Evolutionary conservation across 2,329 filamentous ascomycete genomes (phyloP).

Genomic region (Sporothrix dimorphospora): DNA sequence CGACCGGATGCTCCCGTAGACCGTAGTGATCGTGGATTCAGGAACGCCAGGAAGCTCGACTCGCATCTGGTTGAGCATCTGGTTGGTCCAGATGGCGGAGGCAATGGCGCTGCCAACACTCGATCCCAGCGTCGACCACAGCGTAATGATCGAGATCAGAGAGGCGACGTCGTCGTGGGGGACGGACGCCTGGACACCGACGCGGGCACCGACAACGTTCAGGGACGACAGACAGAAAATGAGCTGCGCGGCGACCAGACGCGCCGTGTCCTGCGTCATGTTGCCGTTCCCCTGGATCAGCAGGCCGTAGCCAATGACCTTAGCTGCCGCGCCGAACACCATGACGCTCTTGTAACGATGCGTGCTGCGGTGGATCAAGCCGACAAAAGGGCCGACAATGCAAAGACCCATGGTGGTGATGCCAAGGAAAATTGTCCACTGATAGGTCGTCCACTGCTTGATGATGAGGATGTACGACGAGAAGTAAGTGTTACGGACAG

Average conservation of each 20-base stretch:
- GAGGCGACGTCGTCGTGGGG: slow-evolving; percentile 58
- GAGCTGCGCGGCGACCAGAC: slow-evolving; percentile 55
- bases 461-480: slow-evolving; percentile 69
- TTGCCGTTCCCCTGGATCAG: slow-evolving; percentile 48
- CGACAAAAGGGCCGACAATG: slow-evolving; percentile 61
- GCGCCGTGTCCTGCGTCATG: slow-evolving; percentile 50
- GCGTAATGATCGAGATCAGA: slow-evolving; percentile 53
- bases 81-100: slow-evolving; percentile 53
- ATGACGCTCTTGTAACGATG: slow-evolving; percentile 65
- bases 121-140: slow-evolving; percentile 32
- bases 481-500: slow-evolving; percentile 57
- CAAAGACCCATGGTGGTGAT: slow-evolving; percentile 67
- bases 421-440: slow-evolving; percentile 62
- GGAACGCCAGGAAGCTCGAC: slow-evolving; percentile 53
- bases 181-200: slow-evolving; percentile 56
- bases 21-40: slow-evolving; percentile 47
- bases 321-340: slow-evolving; percentile 56
- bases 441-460: slow-evolving; percentile 46
- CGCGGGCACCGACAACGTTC: slow-evolving; percentile 55
- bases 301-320: slow-evolving; percentile 56
- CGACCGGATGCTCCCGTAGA: slow-evolving; percentile 54
- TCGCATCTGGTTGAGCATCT: slow-evolving; percentile 51
- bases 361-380: slow-evolving; percentile 64
- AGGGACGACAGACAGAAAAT: slow-evolving; percentile 58
- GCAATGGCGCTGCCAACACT: slow-evolving; percentile 56